phyloP scores from a whole-genome alignment of 345 rosid genomes.

The Conringia planisiliqua region DNA sequence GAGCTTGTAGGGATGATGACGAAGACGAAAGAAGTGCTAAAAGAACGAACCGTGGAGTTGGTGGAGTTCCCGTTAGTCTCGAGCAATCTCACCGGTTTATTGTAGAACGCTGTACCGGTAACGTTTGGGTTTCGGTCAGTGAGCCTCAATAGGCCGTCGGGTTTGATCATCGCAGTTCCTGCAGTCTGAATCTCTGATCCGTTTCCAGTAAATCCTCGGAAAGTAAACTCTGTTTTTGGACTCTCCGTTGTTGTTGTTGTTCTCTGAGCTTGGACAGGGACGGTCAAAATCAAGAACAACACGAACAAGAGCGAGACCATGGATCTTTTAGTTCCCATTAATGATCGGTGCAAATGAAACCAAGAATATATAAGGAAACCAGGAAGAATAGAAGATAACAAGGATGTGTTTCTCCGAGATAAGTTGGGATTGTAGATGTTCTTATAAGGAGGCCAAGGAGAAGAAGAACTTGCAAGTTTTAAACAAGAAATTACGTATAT shows the following conservation, averaged over 20 bases:
- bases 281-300: slow-evolving; percentile 1
- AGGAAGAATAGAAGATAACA: neutral
- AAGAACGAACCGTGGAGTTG: slow-evolving; percentile 34
- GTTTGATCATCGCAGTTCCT: slow-evolving; percentile 9
- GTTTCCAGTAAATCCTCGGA: slow-evolving; percentile 22
- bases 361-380: neutral
- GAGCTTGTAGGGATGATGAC: slow-evolving; percentile 33
- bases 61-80: neutral
- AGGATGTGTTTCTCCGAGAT: neutral
- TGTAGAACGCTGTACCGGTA: slow-evolving; percentile 26
- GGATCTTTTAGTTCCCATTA: slow-evolving; percentile 10
- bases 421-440: neutral
- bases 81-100: slow-evolving; percentile 23
- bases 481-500: neutral
- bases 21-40: slow-evolving; percentile 52
- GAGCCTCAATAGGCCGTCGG: slow-evolving; percentile 28
- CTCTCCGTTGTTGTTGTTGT: neutral
- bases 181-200: neutral
- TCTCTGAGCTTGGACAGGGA: slow-evolving; percentile 11
- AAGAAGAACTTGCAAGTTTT: neutral
- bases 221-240: slow-evolving; percentile 18
- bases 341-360: neutral
- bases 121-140: slow-evolving; percentile 8
- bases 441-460: neutral
- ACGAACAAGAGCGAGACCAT: neutral